A percentile compares a stretch with the other conserved stretches of the same genome.
Evolutionary conservation across 371 early-diverging fungal genomes (phyloP).

Genomic region (Circinella umbellata): DNA sequence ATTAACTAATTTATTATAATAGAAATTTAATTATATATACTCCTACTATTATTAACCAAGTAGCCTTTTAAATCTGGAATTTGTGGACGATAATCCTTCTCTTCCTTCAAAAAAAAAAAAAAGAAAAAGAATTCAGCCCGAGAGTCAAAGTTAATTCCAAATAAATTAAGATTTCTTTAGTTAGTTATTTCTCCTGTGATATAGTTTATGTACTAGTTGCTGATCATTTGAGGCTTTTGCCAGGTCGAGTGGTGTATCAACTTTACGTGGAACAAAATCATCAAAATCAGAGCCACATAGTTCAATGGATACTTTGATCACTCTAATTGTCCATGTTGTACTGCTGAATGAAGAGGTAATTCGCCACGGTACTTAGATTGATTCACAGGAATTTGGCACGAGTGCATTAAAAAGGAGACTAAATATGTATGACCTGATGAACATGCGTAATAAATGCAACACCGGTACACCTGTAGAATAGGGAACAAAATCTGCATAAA

Average conservation of each 20-base stretch:
- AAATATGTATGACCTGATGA: conserved; percentile 50
- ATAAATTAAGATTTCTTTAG: conserved; percentile 33
- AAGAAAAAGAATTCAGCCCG: too few species aligned
- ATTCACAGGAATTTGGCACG: conserved; percentile 39
- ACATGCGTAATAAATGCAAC: conserved; percentile 45
- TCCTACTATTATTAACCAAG: too few species aligned
- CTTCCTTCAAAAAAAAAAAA: too few species aligned
- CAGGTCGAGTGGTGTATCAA: conserved; percentile 46
- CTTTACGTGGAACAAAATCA: conserved; percentile 42
- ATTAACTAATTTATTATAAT: too few species aligned
- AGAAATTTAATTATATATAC: too few species aligned
- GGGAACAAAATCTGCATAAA: neutral
- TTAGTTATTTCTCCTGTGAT: too few species aligned
- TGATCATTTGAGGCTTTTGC: conserved; percentile 46
- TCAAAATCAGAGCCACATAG: conserved; percentile 46
- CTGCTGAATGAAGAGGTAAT: conserved; percentile 49
- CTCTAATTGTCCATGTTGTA: conserved; percentile 44
- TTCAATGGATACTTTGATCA: conserved; percentile 43
- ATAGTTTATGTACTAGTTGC: conserved; percentile 46
- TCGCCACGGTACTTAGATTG: conserved; percentile 41
- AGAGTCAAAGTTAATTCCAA: conserved; percentile 39
- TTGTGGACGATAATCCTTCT: too few species aligned
- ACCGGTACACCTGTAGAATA: conserved; percentile 42
- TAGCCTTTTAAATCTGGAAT: too few species aligned
- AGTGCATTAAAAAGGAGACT: conserved; percentile 35